Evolutionary conservation across 164 flowering plant genomes (phyloP), one percentile per base, ranked within the genome.

Genomic region (Cinnamomum micranthum): DNA sequence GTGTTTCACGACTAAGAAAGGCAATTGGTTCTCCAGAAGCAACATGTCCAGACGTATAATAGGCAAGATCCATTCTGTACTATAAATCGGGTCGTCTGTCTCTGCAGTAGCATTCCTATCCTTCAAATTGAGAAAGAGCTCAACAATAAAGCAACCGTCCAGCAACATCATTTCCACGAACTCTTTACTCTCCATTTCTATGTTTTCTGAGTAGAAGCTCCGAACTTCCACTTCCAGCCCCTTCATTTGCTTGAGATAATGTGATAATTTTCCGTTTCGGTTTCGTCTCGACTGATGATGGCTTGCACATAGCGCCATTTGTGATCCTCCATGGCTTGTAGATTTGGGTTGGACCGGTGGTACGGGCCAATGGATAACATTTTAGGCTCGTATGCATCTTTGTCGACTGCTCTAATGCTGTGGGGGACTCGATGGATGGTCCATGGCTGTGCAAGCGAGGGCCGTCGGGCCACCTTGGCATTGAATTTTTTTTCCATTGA

Each of bases 341-440:
- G 31, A 6, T 35, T 9, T 2, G 24, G 25, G 1, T 50, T 10
- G 27, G 7, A 6, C 28, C 22, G 62, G 59, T 70, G 59, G 27
- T 22, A 70, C 1, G 72, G 72, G 27, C 72, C 62, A 13, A 70
- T 22, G 27, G 72, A 47, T 27, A 70, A 7, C 22, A 70, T 12
- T 27, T 70, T 47, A 31, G 60, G 72, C 20, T 47, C 15, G 60
- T 70, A 70, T 1, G 62, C 72, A 24, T 1, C 22, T 27, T 70
- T 28, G 31, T 70, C 19, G 2, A 10, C 59, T 35, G 10, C 47
- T 14, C 50, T 12, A 27, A 24, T 24, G 55, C 22, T 22, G 24
- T 41, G 31, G 27, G 72, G 72, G n/a, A 70, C 72, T 70, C 60
- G 20, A 51, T 70, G 23, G 55, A 70, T 50, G 12, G 17, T 65